phyloP scores from a whole-genome alignment of 2,329 filamentous ascomycete genomes.

The Fusarium nygamai region DNA sequence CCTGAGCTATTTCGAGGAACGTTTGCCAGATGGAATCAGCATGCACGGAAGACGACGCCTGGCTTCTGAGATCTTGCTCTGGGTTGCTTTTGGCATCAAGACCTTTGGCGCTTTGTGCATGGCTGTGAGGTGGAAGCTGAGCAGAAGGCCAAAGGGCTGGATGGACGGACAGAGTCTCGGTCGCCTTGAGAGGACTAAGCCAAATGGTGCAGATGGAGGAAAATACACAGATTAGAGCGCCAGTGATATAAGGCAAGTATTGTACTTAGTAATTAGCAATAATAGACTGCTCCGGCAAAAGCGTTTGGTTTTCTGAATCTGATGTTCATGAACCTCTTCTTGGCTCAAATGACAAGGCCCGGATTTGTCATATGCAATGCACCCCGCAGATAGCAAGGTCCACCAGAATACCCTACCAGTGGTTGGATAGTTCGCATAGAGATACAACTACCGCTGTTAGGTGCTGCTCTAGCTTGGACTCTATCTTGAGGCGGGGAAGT shows the following conservation, averaged over 20 bases:
- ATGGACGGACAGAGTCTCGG: constrained; percentile 34
- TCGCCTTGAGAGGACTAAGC: constrained; percentile 23
- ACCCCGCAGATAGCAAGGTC: constrained; percentile 22
- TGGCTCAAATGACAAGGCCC: not conserved
- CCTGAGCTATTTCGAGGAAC: constrained; percentile 30
- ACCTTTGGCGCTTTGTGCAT: constrained; percentile 35
- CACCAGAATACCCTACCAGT: not conserved
- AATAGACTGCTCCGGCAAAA: not conserved
- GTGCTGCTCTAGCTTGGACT: constrained; percentile 10
- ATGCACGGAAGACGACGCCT: constrained; percentile 33
- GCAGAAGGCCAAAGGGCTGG: constrained; percentile 40
- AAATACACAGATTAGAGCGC: constrained; percentile 33
- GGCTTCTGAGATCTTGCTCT: constrained; percentile 29
- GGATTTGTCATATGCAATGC: constrained; percentile 21
- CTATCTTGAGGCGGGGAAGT: constrained; percentile 11
- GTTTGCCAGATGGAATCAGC: constrained; percentile 39
- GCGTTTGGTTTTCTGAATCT: not conserved
- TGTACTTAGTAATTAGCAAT: not conserved
- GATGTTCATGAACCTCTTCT: not conserved
- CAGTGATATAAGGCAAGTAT: not conserved
- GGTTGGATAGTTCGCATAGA: constrained; percentile 8
- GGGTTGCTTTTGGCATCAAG: constrained; percentile 34
- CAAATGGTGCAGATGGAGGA: constrained; percentile 4
- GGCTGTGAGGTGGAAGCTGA: constrained; percentile 36
- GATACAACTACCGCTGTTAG: not conserved